These are phyloP conservation scores for Closterium sp. DNA, from an alignment of 139 green algal genomes.

Conservation along the genomic window DNA sequence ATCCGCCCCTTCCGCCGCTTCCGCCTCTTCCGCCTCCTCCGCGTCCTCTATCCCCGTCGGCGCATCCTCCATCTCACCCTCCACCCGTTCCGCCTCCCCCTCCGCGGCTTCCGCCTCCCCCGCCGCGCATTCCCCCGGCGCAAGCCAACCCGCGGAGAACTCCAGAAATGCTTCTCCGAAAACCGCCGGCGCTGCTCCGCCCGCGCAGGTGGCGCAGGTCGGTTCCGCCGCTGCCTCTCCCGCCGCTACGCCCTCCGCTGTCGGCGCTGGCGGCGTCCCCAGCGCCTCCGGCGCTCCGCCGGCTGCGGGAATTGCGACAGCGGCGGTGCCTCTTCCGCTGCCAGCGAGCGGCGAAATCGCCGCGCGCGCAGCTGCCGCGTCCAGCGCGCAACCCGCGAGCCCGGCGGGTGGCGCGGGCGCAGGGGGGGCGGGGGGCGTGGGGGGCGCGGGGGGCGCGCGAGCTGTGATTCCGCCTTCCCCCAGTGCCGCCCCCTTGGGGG, in stretches of 20 bases:
- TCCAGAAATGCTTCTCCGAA: not conserved
- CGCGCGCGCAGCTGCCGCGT: not conserved
- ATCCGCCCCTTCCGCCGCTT: not conserved
- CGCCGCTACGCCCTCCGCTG: not conserved
- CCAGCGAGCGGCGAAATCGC: not conserved
- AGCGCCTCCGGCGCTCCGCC: too few relatives aligned
- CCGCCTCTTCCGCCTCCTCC: conserved; percentile 20
- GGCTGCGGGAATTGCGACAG: too few relatives aligned
- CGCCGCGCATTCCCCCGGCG: not conserved
- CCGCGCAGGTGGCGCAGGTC: not conserved
- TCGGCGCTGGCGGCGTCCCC: not conserved
- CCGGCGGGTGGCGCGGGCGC: too few relatives aligned
- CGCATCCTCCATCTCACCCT: not conserved
- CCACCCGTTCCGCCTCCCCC: not conserved
- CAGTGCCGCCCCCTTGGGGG: not conserved
- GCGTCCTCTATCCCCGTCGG: not conserved
- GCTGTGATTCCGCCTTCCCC: not conserved
- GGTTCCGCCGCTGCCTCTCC: not conserved
- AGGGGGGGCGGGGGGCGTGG: too few relatives aligned
- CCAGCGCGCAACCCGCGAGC: not conserved
- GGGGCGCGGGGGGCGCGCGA: too few relatives aligned
- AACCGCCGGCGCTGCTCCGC: not conserved
- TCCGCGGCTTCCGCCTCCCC: not conserved
- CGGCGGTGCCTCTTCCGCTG: not conserved
- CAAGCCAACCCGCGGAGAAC: not conserved